Evolutionary conservation across 208 protist genomes (phyloP), one percentile per base, ranked within the genome.

Genomic region (Acanthamoeba sp.): DNA sequence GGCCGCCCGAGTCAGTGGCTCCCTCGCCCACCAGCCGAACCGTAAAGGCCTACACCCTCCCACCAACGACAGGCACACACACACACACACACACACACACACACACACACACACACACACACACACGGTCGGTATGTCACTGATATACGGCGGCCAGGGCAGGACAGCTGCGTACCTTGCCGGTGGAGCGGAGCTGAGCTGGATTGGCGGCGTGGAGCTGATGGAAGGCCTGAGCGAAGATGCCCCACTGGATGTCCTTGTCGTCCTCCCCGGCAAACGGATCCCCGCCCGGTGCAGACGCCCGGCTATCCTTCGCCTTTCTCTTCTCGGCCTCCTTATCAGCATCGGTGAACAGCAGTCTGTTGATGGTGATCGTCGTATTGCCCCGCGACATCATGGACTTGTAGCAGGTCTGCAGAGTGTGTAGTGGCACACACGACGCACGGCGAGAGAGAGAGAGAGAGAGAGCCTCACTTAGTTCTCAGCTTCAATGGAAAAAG

Each of bases 1-100:
- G 94, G 6, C 94, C 94, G 50, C 94, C 94, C 10, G 78, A 22
- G 45, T 95, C 94, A 5, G 73, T 82, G n/a, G 82, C 94, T 2
- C 94, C 94, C 24, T 95, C 94, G 36, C 94, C 94, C 40, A 66
- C 52, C 16, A 93, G 50, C 29, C 66, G 36, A 1, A 93, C 89
- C 32, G 55, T 45, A 55, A 91, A 91, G 1, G 84, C 45, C 80
- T 88, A 20, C 32, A 48, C 45, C 62, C 14, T 10, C 22, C 9
- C 20, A 3, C 2, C n/a, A 2, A 66, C 27, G 7, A 34, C n/a
- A 42, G 69, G 14, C 69, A 78, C 34, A 50, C 45, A 50, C 4
- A 50, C 45, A 50, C n/a, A 50, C 55, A 62, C 20, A 62, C n/a
- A n/a, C n/a, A n/a, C n/a, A n/a, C n/a, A n/a, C n/a, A n/a, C n/a